Evolutionary conservation across 1,139 yeast species (phyloP), one percentile per base, ranked within the genome.

Genomic region (Pichia sp.): DNA sequence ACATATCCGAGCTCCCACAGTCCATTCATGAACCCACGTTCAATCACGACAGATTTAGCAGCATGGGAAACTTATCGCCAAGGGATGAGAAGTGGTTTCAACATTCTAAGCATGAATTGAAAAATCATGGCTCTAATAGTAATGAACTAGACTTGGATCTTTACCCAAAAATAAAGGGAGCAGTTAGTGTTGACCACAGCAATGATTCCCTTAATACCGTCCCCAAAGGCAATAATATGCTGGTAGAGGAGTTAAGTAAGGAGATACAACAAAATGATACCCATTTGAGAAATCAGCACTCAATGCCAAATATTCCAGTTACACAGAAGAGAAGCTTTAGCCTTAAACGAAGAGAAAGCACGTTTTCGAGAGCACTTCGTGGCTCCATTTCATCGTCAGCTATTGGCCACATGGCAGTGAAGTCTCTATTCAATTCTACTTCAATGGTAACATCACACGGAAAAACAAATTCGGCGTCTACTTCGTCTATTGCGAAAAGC

Each of bases 191-290:
- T n/a, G n/a, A n/a, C n/a, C n/a, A n/a, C n/a, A n/a, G n/a, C n/a
- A n/a, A n/a, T n/a, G n/a, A n/a, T n/a, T n/a, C n/a, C n/a, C n/a
- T n/a, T n/a, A n/a, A n/a, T n/a, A n/a, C n/a, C n/a, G n/a, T n/a
- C n/a, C n/a, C n/a, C n/a, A n/a, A n/a, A n/a, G n/a, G n/a, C n/a
- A n/a, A 16, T 17, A 34, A 38, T 16, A 20, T 27, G 11, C 20
- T 41, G 14, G 18, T 34, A n/a, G 33, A 41, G 19, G 45, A 37
- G 13, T 19, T 42, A 12, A 40, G 26, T 15, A 38, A 39, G 29
- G 46, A 42, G 26, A 42, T 43, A 4, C 23, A 21, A 5, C 26
- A 37, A 19, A 42, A 40, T 24, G 40, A 32, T 14, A 18, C 20
- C n/a, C 27, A 29, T 21, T n/a, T 32, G n/a, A 22, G 31, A 17